Base-by-base conservation (phyloP, 2,329 filamentous ascomycete genomes). In the Alternaria conjuncta region DNA sequence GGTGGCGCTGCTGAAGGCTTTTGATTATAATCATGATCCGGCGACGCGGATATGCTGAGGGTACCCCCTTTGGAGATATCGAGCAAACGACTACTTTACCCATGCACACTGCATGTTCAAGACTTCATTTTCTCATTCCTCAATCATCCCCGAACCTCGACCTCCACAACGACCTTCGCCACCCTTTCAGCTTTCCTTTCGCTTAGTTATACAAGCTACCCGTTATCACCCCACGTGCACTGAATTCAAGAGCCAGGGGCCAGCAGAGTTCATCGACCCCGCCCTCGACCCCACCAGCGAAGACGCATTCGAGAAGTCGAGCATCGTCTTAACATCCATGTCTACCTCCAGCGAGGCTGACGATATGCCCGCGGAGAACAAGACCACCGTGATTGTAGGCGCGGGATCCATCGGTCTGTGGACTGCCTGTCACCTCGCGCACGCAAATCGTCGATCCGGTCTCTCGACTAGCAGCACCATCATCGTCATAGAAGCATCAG, bases 21-120 rank as follows among this genome's bases (percentile, higher is more conserved):
- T 60, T 30, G 57, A 60, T 25, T 55, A 60, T 9, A 60, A 60
- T 36, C 57, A 60, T 20, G 57, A 60, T 49, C 57, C 57, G 15
- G 44, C 46, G 20, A 60, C 57, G 4, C 32, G 57, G 2, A 47
- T 51, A 28, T 60, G 57, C 23, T 60, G 28, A 60, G 10, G 9
- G 49, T 12, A 23, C 2, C 5, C 12, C 3, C 20, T 23, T 46
- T 46, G 20, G 6, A 46, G 20, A 20, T 15, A 23, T 45, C 11
- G 43, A 45, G 18, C 43, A 32, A 41, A 41, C 15, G 36, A 10
- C 36, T 18, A 41, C 15, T 41, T 41, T 41, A 41, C n/a, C 36
- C 15, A 2, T 41, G n/a, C 36, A 41, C n/a, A 18, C n/a, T 18
- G n/a, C 36, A 10, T 6, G 4, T 18, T 41, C 36, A 41, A 18